Base-by-base conservation (phyloP, 768 basidiomycete species). In the Lactarius sanguifluus region DNA sequence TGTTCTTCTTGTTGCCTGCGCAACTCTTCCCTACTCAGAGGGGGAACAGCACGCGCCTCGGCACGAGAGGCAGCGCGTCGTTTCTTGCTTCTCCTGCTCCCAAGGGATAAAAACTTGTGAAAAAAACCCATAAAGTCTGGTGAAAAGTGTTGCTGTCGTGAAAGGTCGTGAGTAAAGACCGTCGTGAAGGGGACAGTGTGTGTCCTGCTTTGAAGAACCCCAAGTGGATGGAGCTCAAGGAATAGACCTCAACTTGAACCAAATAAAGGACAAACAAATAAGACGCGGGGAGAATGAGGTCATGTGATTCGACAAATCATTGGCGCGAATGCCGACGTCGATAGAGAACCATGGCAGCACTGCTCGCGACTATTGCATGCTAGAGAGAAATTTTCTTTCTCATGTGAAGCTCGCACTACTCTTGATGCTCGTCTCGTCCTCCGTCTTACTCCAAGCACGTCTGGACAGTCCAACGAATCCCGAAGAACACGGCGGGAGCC, bases 301-400 rank as follows among this genome's bases (percentile, higher is more conserved):
- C 65, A 66, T 58, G 65, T 66, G 65, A 61, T 57, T 15, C 1
- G 57, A 34, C 32, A 34, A 20, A 18, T 5, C 32, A 8, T 20
- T 56, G 36, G n/a, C 20, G 40, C 40, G 41, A 25, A 74, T 74
- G 73, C 72, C 71, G 7, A 68, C 67, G 1, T 57, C 59, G 43
- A 57, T 72, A 7, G 62, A 71, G 34, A 75, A 72, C 58, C 64
- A 62, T 8, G 74, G 73, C 38, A 77, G 89, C 69, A 79, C 79
- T 7, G 87, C 88, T n/a, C 81, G 89, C 72, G 90, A 92, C 73
- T 90, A 85, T 67, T 87, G 84, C 75, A 90, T 91, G 89, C 81
- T 92, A 16, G 90, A 91, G 75, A 81, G 90, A 60, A 91, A 92
- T 70, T 77, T 90, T 59, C 79, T 92, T 38, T 82, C 89, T 0